Evolutionary conservation across 1,139 yeast species (phyloP).

Genomic region (Kodamaea alishanica): DNA sequence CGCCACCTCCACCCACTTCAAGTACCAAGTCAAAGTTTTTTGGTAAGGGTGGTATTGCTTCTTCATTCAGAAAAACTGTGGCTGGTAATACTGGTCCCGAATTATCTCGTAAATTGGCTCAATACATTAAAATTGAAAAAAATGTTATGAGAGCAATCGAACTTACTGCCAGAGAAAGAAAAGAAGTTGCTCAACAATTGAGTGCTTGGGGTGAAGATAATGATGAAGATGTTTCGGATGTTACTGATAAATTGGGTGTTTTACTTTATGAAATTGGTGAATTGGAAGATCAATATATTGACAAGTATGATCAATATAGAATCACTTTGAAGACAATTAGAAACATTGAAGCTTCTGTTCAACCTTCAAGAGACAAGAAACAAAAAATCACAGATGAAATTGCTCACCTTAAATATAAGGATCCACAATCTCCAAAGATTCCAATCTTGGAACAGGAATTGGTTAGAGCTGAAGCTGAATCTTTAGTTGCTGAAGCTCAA

Average conservation of each 20-base stretch:
- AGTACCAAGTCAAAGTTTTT: constrained; percentile 66
- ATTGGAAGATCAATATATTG: constrained; percentile 82
- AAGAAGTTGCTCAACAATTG: constrained; percentile 79
- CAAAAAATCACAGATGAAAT: constrained; percentile 81
- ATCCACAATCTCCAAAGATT: constrained; percentile 79
- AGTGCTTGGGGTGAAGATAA: constrained; percentile 83
- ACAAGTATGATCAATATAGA: constrained; percentile 83
- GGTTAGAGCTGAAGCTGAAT: constrained; percentile 89
- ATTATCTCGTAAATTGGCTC: constrained; percentile 70
- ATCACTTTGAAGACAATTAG: constrained; percentile 75
- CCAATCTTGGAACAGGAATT: constrained; percentile 81
- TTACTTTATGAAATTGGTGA: constrained; percentile 80
- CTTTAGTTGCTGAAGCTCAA: constrained; percentile 88
- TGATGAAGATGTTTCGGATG: constrained; percentile 81
- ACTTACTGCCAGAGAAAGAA: constrained; percentile 72
- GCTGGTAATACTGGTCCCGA: constrained; percentile 81
- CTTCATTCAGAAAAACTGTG: constrained; percentile 62
- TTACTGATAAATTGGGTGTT: constrained; percentile 83
- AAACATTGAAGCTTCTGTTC: constrained; percentile 83
- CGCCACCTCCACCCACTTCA: constrained; percentile 79
- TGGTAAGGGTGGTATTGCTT: constrained; percentile 67
- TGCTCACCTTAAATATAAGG: constrained; percentile 79
- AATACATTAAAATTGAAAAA: constrained; percentile 78
- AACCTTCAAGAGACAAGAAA: constrained; percentile 83
- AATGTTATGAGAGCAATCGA: constrained; percentile 77